These are phyloP conservation scores for Ascosphaera aggregata DNA, from an alignment of 2,329 filamentous ascomycete genomes.

Conservation along the genomic window DNA sequence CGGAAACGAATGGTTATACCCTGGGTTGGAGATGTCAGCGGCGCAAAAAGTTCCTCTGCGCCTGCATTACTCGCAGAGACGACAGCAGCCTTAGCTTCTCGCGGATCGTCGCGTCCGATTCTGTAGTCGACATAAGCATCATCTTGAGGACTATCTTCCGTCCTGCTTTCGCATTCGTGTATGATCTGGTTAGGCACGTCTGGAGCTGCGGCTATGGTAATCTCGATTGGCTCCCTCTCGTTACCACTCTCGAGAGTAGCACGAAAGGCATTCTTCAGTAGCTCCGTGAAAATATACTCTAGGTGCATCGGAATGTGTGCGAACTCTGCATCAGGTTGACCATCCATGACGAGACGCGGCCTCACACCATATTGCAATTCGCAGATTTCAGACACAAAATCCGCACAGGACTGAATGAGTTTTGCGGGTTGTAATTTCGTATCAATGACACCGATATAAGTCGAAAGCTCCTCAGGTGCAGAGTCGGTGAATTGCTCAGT, in stretches of 20 bases:
- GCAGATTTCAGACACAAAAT: slow-evolving; percentile 86
- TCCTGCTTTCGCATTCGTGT: slow-evolving; percentile 18
- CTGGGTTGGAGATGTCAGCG: slow-evolving; percentile 29
- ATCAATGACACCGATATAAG: slow-evolving; percentile 89
- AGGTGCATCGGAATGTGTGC: slow-evolving; percentile 89
- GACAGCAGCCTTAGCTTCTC: not conserved
- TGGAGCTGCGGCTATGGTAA: slow-evolving; percentile 62
- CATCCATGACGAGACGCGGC: slow-evolving; percentile 57
- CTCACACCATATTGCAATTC: slow-evolving; percentile 87
- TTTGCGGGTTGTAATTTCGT: slow-evolving; percentile 62
- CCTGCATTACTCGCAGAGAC: slow-evolving; percentile 9
- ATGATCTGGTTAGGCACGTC: slow-evolving; percentile 21
- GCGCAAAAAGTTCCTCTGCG: slow-evolving; percentile 10
- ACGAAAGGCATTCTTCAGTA: slow-evolving; percentile 91
- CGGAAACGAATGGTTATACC: slow-evolving; percentile 90
- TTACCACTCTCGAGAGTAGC: slow-evolving; percentile 72
- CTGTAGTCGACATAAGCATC: slow-evolving; percentile 13
- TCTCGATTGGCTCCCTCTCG: slow-evolving; percentile 59
- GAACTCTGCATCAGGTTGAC: slow-evolving; percentile 68
- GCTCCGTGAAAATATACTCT: slow-evolving; percentile 90
- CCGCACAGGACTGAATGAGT: slow-evolving; percentile 64
- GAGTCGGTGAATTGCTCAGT: slow-evolving; percentile 5
- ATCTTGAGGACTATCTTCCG: slow-evolving; percentile 9
- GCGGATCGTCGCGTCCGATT: slow-evolving; percentile 9
- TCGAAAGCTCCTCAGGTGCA: slow-evolving; percentile 15